Evolutionary conservation across 2,329 filamentous ascomycete genomes (phyloP).

Genomic region (Penicillium sp.): DNA sequence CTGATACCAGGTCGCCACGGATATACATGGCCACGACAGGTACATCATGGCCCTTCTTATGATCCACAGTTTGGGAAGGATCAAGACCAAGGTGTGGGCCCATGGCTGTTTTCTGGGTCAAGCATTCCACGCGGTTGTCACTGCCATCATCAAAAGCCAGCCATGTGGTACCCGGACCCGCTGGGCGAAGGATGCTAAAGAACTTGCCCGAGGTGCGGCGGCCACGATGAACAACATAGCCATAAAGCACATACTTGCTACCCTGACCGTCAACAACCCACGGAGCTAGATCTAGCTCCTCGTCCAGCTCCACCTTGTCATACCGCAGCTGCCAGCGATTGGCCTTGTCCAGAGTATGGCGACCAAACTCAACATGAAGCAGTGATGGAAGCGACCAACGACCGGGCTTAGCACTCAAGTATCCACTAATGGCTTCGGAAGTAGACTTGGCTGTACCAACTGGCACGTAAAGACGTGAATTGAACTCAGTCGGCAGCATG

Average conservation of each 20-base stretch:
- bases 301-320: slow-evolving; percentile 56
- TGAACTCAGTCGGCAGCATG: slow-evolving; percentile 37
- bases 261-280: slow-evolving; percentile 34
- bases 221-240: slow-evolving; percentile 60
- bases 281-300: slow-evolving; percentile 49
- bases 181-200: slow-evolving; percentile 59
- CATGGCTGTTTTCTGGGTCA: slow-evolving; percentile 57
- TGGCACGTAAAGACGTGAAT: slow-evolving; percentile 40
- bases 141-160: slow-evolving; percentile 58
- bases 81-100: slow-evolving; percentile 51
- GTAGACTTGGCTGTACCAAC: slow-evolving; percentile 40
- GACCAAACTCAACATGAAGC: slow-evolving; percentile 56
- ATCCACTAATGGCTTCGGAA: slow-evolving; percentile 35
- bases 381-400: slow-evolving; percentile 49
- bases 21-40: slow-evolving; percentile 59
- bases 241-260: slow-evolving; percentile 56
- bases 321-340: slow-evolving; percentile 58
- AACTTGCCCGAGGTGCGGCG: slow-evolving; percentile 58
- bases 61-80: slow-evolving; percentile 41
- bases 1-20: slow-evolving; percentile 47
- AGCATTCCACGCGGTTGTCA: slow-evolving; percentile 55
- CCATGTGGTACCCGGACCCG: slow-evolving; percentile 57
- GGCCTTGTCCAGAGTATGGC: slow-evolving; percentile 55
- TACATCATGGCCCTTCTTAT: slow-evolving; percentile 46
- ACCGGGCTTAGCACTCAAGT: slow-evolving; percentile 35